A percentile compares a stretch with the other conserved stretches of the same genome.
These are phyloP conservation scores for Madurella mycetomatis DNA, from an alignment of 2,329 filamentous ascomycete species.

Conservation along the genomic window DNA sequence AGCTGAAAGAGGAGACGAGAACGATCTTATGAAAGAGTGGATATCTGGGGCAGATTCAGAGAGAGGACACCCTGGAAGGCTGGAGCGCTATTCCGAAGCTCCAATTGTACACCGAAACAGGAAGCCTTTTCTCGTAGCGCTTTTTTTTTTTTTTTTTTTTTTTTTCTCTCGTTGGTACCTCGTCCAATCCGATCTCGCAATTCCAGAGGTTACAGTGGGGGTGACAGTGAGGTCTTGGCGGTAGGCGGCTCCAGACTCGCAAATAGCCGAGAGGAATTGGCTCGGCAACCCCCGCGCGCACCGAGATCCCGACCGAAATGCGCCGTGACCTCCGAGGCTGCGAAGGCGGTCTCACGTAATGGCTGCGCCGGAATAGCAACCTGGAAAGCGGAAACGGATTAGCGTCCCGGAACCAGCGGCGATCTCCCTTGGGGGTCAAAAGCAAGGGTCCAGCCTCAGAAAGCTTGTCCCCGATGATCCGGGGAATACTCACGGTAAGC, in stretches of 20 bases:
- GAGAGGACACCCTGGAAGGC: neutral
- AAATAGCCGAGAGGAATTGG: constrained; percentile 10
- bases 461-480: constrained; percentile 12
- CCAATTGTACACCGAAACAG: neutral
- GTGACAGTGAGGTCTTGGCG: constrained; percentile 4
- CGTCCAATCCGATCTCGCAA: constrained; percentile 19
- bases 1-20: neutral
- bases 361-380: too few relatives aligned
- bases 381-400: neutral
- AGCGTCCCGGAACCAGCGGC: neutral
- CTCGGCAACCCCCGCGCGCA: constrained; percentile 3
- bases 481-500: too few relatives aligned
- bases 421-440: neutral
- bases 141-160: constrained; percentile 15
- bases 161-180: constrained; percentile 3
- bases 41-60: constrained; percentile 5
- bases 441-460: neutral
- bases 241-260: neutral
- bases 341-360: constrained; percentile 10
- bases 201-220: constrained; percentile 3
- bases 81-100: neutral
- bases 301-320: constrained; percentile 10
- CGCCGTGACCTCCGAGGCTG: constrained; percentile 6
- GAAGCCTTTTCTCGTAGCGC: neutral
- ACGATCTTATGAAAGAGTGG: constrained; percentile 15